phyloP scores from a whole-genome alignment of 2,329 filamentous ascomycete genomes.

The Curvularia sp. region DNA sequence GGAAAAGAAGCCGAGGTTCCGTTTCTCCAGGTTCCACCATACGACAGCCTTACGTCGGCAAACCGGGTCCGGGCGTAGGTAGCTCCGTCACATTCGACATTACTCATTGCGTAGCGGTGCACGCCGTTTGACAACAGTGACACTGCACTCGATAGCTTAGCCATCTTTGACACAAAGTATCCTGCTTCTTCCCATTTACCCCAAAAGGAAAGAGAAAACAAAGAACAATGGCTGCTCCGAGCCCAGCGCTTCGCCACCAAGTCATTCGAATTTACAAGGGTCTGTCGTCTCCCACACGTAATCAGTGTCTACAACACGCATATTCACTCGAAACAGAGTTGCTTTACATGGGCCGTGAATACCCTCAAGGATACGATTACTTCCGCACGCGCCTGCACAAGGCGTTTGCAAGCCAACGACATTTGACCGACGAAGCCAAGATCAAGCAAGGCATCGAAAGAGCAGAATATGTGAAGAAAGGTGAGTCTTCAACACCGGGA shows the following conservation, averaged over 20 bases:
- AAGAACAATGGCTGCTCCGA: slow-evolving; percentile 49
- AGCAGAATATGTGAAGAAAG: slow-evolving; percentile 91
- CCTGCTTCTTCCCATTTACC: not conserved
- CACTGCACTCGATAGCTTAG: not conserved
- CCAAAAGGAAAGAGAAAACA: not conserved
- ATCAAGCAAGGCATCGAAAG: slow-evolving; percentile 78
- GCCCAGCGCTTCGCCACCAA: slow-evolving; percentile 71
- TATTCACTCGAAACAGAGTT: slow-evolving; percentile 66
- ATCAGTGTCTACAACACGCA: not conserved
- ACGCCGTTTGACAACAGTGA: not conserved
- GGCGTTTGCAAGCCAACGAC: slow-evolving; percentile 80
- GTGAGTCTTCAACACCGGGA: slow-evolving; percentile 54
- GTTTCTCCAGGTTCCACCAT: not conserved
- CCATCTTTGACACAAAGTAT: not conserved
- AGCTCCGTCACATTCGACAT: not conserved
- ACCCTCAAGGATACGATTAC: slow-evolving; percentile 83
- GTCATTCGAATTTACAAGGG: slow-evolving; percentile 92
- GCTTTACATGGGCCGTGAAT: slow-evolving; percentile 82
- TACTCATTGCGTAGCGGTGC: not conserved
- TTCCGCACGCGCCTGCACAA: slow-evolving; percentile 82
- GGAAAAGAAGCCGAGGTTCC: slow-evolving; percentile 12
- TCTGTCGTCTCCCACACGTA: slow-evolving; percentile 43
- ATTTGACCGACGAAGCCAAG: slow-evolving; percentile 72
- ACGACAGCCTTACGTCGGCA: not conserved
- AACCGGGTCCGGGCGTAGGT: not conserved